Evolutionary conservation across 805 yeast species (phyloP).

Genomic region (Lipomyces mesembrius): DNA sequence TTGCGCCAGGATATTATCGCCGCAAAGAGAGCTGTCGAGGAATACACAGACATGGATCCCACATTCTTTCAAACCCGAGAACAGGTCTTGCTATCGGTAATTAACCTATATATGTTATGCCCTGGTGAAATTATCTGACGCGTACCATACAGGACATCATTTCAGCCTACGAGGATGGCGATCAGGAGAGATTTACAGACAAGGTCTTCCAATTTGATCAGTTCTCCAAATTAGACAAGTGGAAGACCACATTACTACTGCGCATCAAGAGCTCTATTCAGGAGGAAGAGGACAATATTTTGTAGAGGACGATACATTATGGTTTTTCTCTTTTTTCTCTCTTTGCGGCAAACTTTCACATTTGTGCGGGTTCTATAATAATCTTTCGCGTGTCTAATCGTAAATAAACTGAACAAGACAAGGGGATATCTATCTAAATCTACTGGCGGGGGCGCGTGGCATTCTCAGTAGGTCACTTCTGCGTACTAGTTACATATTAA

Average conservation of each 20-base stretch:
- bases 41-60: constrained; percentile 72
- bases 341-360: not conserved
- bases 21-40: constrained; percentile 71
- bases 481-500: not conserved
- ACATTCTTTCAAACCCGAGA: constrained; percentile 73
- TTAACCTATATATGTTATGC: not conserved
- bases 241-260: constrained; percentile 83
- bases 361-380: not conserved
- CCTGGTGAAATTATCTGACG: not conserved
- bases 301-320: constrained; percentile 13
- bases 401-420: not conserved
- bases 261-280: constrained; percentile 77
- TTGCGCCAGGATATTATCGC: constrained; percentile 70
- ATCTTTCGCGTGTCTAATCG: not conserved
- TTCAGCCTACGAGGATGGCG: constrained; percentile 78
- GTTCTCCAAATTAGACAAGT: constrained; percentile 83
- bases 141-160: constrained; percentile 55
- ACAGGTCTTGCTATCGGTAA: constrained; percentile 58
- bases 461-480: not conserved
- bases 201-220: constrained; percentile 84
- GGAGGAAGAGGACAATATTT: constrained; percentile 56
- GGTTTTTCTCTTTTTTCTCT: not conserved
- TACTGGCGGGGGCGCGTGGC: not conserved
- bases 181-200: constrained; percentile 72
- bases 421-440: too few relatives aligned